phyloP scores from a whole-genome alignment of 225 moss, liverwort and hornwort species.

The Straminergon stramineum region DNA sequence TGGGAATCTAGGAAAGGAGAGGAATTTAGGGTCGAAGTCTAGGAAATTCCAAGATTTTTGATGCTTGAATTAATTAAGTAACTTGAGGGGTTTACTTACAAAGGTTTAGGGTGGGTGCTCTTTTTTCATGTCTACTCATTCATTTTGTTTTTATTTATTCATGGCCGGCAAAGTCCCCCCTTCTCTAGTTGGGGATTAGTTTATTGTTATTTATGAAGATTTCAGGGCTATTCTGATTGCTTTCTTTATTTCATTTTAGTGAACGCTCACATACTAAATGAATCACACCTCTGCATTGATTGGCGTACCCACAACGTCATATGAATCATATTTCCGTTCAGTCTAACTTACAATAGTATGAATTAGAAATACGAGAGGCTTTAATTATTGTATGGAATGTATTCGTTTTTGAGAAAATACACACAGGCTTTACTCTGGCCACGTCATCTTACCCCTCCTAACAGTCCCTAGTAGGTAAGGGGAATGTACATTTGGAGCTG shows the following conservation, averaged over 20 bases:
- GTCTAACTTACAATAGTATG: background rate
- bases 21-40: background rate
- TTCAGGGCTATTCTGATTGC: background rate
- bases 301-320: background rate
- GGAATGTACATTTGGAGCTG: background rate
- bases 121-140: background rate
- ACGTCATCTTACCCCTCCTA: background rate
- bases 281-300: background rate
- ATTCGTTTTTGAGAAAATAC: background rate
- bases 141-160: background rate
- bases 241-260: background rate
- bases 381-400: background rate
- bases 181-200: background rate
- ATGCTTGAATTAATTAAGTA: background rate
- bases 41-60: background rate
- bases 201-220: background rate
- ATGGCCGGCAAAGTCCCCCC: background rate
- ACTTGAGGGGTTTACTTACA: background rate
- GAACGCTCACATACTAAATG: conserved; percentile 15
- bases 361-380: background rate
- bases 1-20: background rate
- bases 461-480: fast-evolving
- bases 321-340: background rate
- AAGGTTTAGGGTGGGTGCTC: background rate
- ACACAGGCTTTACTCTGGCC: background rate